A percentile compares a stretch with the other conserved stretches of the same genome.
Conservation (phyloP, 2,329 filamentous ascomycete genomes). For the Fusarium decemcellulare region DNA sequence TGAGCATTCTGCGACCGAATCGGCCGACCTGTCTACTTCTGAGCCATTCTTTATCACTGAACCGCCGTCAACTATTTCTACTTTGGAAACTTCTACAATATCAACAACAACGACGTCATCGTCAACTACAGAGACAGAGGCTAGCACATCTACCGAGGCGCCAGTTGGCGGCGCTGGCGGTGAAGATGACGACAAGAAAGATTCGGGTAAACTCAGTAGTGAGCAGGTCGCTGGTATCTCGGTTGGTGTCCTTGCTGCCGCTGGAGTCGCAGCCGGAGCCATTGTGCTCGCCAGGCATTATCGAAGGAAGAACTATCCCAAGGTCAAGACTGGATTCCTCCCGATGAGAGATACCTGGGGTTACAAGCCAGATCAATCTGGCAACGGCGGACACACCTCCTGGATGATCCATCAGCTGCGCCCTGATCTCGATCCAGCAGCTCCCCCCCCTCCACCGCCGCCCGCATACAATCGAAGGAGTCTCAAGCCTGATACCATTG, state of each 20-base stretch:
- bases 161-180: constrained; percentile 28
- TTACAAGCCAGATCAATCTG: constrained; percentile 48
- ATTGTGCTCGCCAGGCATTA: constrained; percentile 60
- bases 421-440: constrained; percentile 37
- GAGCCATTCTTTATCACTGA: constrained; percentile 29
- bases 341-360: constrained; percentile 55
- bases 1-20: constrained; percentile 9
- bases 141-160: constrained; percentile 31
- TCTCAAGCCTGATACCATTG: constrained; percentile 57
- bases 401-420: constrained; percentile 47
- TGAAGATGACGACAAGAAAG: constrained; percentile 28
- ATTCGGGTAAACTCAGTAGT: constrained; percentile 47
- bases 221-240: constrained; percentile 71
- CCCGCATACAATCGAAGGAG: constrained; percentile 48
- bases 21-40: constrained; percentile 1
- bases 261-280: constrained; percentile 62
- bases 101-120: constrained; percentile 2
- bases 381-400: constrained; percentile 41
- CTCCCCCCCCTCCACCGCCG: constrained; percentile 37
- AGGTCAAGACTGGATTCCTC: constrained; percentile 56
- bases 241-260: constrained; percentile 66
- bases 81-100: constrained; percentile 17
- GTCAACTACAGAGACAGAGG: constrained; percentile 28
- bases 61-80: constrained; percentile 20
- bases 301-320: constrained; percentile 58